A percentile compares a stretch with the other conserved stretches of the same genome.
These are phyloP conservation scores for Jatropha curcas DNA, from an alignment of 345 rosid genomes.

Conservation along the genomic window DNA sequence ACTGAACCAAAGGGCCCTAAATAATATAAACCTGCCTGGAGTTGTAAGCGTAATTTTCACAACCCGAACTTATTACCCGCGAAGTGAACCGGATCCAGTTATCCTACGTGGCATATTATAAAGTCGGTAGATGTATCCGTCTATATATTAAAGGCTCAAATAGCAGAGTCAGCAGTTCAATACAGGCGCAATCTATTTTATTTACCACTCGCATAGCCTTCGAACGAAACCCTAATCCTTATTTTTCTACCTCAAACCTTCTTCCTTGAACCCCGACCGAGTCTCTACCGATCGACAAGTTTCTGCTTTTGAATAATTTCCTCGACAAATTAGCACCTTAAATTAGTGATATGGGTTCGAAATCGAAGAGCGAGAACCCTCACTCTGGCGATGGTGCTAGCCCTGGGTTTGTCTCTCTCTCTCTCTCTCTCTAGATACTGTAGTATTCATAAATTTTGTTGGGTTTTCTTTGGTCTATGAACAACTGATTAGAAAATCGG, in stretches of 20 bases:
- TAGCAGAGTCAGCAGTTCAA: not conserved
- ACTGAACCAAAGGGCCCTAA: no score
- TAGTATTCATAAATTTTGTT: not conserved
- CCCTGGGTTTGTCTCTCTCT: constrained; percentile 58
- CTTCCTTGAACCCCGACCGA: not conserved
- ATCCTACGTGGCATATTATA: not conserved
- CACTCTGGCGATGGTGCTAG: constrained; percentile 73
- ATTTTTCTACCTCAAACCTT: not conserved
- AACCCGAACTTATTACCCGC: no score
- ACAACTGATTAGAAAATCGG: no score
- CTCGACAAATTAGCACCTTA: not conserved
- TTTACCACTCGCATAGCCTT: not conserved
- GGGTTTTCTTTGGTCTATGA: not conserved
- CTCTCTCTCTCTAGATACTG: not conserved
- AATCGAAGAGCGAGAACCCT: constrained; percentile 47
- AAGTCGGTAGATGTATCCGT: not conserved
- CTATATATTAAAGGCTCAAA: not conserved
- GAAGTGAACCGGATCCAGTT: not conserved
- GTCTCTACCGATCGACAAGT: not conserved
- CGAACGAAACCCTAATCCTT: not conserved
- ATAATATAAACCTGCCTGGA: no score
- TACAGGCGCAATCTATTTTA: not conserved
- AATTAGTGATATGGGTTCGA: constrained; percentile 53
- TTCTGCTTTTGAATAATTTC: not conserved
- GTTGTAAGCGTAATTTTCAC: no score